Base-by-base conservation (phyloP, 768 basidiomycete species). In the Termitomyces sp. region DNA sequence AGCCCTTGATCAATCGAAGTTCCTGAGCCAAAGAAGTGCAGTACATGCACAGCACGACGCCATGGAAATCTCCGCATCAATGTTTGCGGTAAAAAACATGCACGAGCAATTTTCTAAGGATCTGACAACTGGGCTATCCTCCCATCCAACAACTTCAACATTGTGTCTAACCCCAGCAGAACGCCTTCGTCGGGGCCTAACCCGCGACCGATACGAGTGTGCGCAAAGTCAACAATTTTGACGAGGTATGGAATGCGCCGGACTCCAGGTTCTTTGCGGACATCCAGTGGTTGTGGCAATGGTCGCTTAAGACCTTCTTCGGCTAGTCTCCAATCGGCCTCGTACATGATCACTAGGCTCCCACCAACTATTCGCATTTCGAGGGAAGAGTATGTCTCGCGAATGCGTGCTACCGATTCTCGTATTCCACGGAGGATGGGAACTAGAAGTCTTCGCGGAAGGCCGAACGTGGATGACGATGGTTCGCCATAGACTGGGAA, bases 161-260 rank as follows among this genome's bases (percentile, higher is more conserved):
- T 68, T 0, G 87, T 93, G 52, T 83, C 74, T 52, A 98, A 58
- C 3, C 94, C 95, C 29, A 74, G 69, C 56, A 95, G 69, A 10
- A 95, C 84, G 0, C 96, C 89, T 37, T 78, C 70, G 67, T 97
- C 95, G 3, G 85, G 84, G 2, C 94, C 95, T 62, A 83, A 65
- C 0, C 89, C 91, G 0, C 83, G 80, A 10, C 71, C 77, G 10
- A 89, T 59, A n/a, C 80, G 73, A 1, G 94, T 88, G 69, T 98
- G 95, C 4, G 94, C 95, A 69, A 98, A 98, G 73, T 98, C 96
- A 60, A 98, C 97, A 62, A 96, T 71, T 60, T 86, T 87, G 54
- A 96, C 77, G 11, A 77, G 74, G 59, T 82, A 87, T 34, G 82
- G 79, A 11, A 77, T 77, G 32, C 75, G 73, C 1, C 73, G 74